Percentiles rank a stretch among this genome's conserved stretches.
phyloP scores from a whole-genome alignment of 176 grass and related monocot species.

The Zizania latifolia region DNA sequence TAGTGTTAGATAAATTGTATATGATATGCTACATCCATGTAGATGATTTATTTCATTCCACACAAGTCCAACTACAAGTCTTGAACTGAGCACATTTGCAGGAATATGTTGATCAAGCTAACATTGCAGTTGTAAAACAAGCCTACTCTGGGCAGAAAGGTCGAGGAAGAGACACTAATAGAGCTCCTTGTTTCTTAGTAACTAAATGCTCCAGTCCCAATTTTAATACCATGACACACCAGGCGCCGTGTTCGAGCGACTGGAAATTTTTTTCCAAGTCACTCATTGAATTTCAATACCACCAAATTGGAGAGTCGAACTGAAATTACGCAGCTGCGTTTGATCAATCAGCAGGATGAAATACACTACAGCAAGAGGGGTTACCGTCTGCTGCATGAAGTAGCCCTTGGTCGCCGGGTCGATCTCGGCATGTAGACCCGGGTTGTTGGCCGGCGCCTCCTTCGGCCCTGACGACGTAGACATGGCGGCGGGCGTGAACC shows the following conservation, averaged over 20 bases:
- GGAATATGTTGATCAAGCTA: background rate
- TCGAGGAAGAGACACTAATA: too few relatives aligned
- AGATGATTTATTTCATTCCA: background rate
- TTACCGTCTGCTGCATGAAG: slow-evolving; percentile 93
- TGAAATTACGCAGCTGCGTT: background rate
- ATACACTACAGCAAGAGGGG: background rate
- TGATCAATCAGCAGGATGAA: background rate
- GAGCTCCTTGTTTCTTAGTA: background rate
- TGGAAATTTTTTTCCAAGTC: background rate
- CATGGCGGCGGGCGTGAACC: slow-evolving; percentile 35
- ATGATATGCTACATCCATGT: background rate
- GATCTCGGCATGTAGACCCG: slow-evolving; percentile 51
- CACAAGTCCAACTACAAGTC: background rate
- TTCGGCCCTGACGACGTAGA: slow-evolving; percentile 59
- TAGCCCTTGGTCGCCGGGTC: slow-evolving; percentile 86
- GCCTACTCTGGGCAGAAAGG: too few relatives aligned
- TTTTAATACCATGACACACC: background rate
- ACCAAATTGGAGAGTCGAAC: background rate
- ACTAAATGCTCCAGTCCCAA: background rate
- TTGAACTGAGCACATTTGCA: background rate
- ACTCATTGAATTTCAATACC: background rate
- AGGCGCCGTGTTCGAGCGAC: background rate
- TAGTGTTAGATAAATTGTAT: background rate
- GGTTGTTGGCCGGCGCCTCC: slow-evolving; percentile 69
- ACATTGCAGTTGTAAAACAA: background rate